phyloP scores from a whole-genome alignment of 805 yeast species.

The Maudiozyma pseudohumilis region DNA sequence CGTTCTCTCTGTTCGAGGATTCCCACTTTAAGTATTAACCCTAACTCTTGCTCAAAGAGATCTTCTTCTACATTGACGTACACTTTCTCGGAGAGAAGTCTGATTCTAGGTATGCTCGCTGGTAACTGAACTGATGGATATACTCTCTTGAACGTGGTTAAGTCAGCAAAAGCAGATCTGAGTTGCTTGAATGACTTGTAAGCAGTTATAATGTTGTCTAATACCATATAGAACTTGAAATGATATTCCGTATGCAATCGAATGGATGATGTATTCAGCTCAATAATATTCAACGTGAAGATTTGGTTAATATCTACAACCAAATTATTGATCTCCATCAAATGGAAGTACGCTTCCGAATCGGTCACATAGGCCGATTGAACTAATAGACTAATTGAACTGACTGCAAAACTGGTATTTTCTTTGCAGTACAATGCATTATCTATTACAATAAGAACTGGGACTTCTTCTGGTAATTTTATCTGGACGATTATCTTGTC shows the following conservation, averaged over 20 bases:
- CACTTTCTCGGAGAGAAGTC: constrained; percentile 33
- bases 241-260: constrained; percentile 28
- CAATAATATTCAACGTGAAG: constrained; percentile 2
- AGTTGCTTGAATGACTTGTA: constrained; percentile 41
- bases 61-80: constrained; percentile 50
- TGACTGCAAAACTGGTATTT: constrained; percentile 4
- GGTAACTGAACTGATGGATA: constrained; percentile 23
- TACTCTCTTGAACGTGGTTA: constrained; percentile 17
- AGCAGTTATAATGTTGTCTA: constrained; percentile 41
- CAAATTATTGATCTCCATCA: constrained; percentile 13
- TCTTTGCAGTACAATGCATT: constrained; percentile 5
- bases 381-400: constrained; percentile 13
- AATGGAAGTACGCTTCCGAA: constrained; percentile 13
- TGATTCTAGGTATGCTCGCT: constrained; percentile 34
- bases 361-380: constrained; percentile 24
- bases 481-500: constrained; percentile 19
- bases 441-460: constrained; percentile 14
- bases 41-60: constrained; percentile 54
- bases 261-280: constrained; percentile 12
- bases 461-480: constrained; percentile 20
- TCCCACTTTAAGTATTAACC: constrained; percentile 49
- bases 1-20: constrained; percentile 46
- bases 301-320: constrained; percentile 7
- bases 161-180: constrained; percentile 33
- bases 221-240: constrained; percentile 37